Percentiles rank a stretch among this genome's conserved stretches.
phyloP scores from a whole-genome alignment of 148 eudicot species.

The Drosera capensis region DNA sequence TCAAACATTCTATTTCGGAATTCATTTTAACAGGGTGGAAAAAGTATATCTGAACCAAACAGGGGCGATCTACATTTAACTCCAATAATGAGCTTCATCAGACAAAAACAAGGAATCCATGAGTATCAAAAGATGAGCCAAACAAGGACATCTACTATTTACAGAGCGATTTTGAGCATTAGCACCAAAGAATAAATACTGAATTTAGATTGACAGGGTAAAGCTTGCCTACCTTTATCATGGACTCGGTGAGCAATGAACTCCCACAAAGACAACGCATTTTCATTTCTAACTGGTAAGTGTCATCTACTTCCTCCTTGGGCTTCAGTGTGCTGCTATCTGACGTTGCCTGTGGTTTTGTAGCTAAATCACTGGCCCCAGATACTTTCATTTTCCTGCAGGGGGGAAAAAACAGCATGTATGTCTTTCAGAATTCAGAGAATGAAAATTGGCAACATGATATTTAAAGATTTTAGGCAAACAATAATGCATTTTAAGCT shows the following conservation, averaged over 20 bases:
- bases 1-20: too few relatives aligned
- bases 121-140: too few relatives aligned
- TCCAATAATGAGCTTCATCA: too few relatives aligned
- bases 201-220: too few relatives aligned
- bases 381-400: constrained; percentile 82
- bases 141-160: too few relatives aligned
- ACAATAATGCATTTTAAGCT: too few relatives aligned
- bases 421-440: not conserved
- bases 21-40: too few relatives aligned
- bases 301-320: constrained; percentile 70
- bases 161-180: too few relatives aligned
- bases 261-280: constrained; percentile 71
- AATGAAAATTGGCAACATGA: not conserved
- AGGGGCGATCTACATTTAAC: too few relatives aligned
- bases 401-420: constrained; percentile 4
- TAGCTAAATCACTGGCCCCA: constrained; percentile 79
- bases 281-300: constrained; percentile 45
- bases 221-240: constrained; percentile 42
- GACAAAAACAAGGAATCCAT: too few relatives aligned
- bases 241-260: constrained; percentile 38
- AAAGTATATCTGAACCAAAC: too few relatives aligned
- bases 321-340: constrained; percentile 46
- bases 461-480: not conserved
- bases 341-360: constrained; percentile 43
- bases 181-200: too few relatives aligned